A percentile compares a stretch with the other conserved stretches of the same genome.
Evolutionary conservation across 2,329 filamentous ascomycete species (phyloP).

Genomic region (Cercospora citrullina): DNA sequence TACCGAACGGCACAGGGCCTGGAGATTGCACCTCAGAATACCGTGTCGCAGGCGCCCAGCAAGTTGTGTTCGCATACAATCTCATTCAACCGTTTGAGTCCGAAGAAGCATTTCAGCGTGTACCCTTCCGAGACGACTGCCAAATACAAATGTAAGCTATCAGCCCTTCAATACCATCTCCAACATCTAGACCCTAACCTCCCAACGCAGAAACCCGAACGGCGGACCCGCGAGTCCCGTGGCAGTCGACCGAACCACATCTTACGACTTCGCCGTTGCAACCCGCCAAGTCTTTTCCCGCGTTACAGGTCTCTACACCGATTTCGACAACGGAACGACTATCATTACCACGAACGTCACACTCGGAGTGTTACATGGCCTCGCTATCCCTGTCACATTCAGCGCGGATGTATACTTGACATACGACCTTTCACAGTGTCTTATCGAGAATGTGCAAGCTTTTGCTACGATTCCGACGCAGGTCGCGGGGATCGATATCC

Average conservation of each 20-base stretch:
- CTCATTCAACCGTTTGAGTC: slow-evolving; percentile 13
- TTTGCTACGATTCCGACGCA: neutral
- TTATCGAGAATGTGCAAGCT: neutral
- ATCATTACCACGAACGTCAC: neutral
- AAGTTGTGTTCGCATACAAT: slow-evolving; percentile 14
- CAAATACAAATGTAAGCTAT: slow-evolving; percentile 4
- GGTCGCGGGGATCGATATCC: neutral
- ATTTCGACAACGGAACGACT: neutral
- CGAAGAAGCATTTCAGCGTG: slow-evolving; percentile 18
- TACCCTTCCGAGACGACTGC: slow-evolving; percentile 17
- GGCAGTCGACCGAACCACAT: slow-evolving; percentile 2
- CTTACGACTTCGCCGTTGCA: slow-evolving; percentile 11
- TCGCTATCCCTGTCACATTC: neutral
- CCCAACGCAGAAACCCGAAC: neutral
- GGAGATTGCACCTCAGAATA: slow-evolving; percentile 13
- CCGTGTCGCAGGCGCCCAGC: neutral
- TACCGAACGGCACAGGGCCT: slow-evolving; percentile 16
- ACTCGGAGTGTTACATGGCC: neutral
- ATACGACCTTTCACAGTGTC: neutral
- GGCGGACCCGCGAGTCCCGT: slow-evolving; percentile 14
- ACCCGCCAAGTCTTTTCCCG: slow-evolving; percentile 20
- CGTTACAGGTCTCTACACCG: slow-evolving; percentile 18
- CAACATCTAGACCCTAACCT: neutral
- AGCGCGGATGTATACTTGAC: neutral
- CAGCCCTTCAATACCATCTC: neutral